Evolutionary conservation across 257 asterid genomes (phyloP).

Genomic region (Nicotiana sylvestris): DNA sequence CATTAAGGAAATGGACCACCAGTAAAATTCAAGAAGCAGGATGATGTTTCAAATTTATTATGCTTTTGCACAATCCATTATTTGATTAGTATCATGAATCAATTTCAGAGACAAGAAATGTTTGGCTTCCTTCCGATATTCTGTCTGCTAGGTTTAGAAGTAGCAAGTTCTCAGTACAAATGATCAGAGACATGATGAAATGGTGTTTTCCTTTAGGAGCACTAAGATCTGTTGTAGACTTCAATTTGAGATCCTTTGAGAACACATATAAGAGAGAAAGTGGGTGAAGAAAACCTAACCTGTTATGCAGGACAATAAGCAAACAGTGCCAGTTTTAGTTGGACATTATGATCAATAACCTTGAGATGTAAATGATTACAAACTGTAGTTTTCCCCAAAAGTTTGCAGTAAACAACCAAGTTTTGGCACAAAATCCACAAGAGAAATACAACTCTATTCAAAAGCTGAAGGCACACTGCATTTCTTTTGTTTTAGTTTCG

Average conservation of each 20-base stretch:
- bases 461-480: neutral
- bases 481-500: neutral
- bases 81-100: neutral
- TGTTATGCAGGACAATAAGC: neutral
- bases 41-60: neutral
- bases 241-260: neutral
- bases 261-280: neutral
- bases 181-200: neutral
- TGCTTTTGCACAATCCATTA: neutral
- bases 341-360: neutral
- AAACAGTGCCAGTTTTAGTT: neutral
- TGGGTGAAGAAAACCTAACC: neutral
- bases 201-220: neutral
- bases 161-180: neutral
- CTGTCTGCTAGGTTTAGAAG: neutral
- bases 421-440: neutral
- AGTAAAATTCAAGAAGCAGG: neutral
- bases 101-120: neutral
- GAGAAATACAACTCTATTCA: constrained; percentile 1
- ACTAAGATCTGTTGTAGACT: neutral
- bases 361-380: neutral
- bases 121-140: neutral
- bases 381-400: neutral
- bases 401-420: neutral
- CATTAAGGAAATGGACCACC: neutral